These are phyloP conservation scores for Trichomonascaceae sp. DNA, from an alignment of 1,139 yeast species.

Conservation along the genomic window DNA sequence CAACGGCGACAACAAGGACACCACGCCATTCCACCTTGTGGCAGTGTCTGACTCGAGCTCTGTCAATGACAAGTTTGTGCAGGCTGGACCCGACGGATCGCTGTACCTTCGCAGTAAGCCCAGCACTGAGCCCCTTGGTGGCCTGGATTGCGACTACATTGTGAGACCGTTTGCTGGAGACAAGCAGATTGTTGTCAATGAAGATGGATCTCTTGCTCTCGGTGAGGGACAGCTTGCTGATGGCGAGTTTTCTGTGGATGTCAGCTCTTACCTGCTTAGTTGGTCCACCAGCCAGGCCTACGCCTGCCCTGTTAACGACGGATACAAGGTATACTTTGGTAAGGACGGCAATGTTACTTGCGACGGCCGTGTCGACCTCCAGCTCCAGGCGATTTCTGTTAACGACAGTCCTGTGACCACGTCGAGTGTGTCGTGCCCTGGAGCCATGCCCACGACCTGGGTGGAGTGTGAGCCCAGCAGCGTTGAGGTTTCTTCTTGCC, in stretches of 20 bases:
- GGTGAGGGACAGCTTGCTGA: neutral
- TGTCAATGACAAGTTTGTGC: neutral
- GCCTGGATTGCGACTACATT: neutral
- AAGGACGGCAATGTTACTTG: neutral
- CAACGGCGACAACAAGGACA: neutral
- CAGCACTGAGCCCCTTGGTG: neutral
- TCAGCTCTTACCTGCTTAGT: neutral
- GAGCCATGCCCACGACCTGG: too few relatives aligned
- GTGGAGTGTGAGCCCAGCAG: neutral
- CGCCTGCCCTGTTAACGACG: neutral
- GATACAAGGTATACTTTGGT: neutral
- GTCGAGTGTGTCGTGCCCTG: too few relatives aligned
- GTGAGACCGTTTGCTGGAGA: neutral
- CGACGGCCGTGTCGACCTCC: neutral
- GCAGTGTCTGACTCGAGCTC: neutral
- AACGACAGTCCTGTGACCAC: too few relatives aligned
- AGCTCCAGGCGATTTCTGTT: neutral
- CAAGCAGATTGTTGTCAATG: neutral
- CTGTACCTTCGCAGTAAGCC: neutral
- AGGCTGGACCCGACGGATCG: conserved; percentile 1
- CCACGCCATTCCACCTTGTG: neutral
- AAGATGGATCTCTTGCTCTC: neutral
- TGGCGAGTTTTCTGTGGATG: neutral
- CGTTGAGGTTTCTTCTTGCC: neutral
- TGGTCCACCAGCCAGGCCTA: neutral